Evolutionary conservation across 768 basidiomycete genomes (phyloP).

Genomic region (Phaeolepiota aurea): DNA sequence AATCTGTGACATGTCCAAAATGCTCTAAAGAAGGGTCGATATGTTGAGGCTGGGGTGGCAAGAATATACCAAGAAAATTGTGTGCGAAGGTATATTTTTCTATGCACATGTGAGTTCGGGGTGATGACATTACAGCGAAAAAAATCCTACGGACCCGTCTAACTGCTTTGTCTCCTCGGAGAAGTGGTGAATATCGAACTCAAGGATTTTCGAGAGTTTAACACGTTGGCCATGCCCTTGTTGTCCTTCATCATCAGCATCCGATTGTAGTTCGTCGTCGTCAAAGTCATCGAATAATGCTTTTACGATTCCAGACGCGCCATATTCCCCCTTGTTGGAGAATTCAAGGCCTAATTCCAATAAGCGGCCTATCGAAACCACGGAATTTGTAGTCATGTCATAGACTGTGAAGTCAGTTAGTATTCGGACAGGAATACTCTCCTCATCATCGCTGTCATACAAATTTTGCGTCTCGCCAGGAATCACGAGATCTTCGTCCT

Average conservation of each 20-base stretch:
- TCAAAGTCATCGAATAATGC: conserved; percentile 11
- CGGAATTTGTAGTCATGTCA: conserved; percentile 21
- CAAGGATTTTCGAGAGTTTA: conserved; percentile 32
- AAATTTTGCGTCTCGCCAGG: conserved; percentile 29
- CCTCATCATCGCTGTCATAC: conserved; percentile 16
- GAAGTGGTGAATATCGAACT: conserved; percentile 38
- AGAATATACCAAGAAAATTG: conserved; percentile 66
- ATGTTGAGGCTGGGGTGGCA: conserved; percentile 34
- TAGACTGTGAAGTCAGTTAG: conserved; percentile 51
- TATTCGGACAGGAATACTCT: conserved; percentile 45
- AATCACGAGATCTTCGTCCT: conserved; percentile 31
- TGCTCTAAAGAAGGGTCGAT: conserved; percentile 32
- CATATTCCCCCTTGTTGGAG: conserved; percentile 10
- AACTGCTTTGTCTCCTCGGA: conserved; percentile 18
- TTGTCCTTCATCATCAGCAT: conserved; percentile 15
- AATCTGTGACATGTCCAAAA: conserved; percentile 46
- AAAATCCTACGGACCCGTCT: conserved; percentile 43
- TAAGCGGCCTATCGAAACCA: conserved; percentile 33
- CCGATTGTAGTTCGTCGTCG: conserved; percentile 13
- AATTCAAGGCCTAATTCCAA: conserved; percentile 19
- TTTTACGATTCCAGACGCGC: conserved; percentile 30
- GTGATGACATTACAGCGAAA: too few relatives aligned
- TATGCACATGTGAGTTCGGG: too few relatives aligned
- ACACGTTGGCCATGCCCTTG: conserved; percentile 15
- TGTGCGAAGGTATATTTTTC: conserved; percentile 60